Evolutionary conservation across 1,284 basidiomycete species (phyloP).

Genomic region (Rhodofomes roseus): DNA sequence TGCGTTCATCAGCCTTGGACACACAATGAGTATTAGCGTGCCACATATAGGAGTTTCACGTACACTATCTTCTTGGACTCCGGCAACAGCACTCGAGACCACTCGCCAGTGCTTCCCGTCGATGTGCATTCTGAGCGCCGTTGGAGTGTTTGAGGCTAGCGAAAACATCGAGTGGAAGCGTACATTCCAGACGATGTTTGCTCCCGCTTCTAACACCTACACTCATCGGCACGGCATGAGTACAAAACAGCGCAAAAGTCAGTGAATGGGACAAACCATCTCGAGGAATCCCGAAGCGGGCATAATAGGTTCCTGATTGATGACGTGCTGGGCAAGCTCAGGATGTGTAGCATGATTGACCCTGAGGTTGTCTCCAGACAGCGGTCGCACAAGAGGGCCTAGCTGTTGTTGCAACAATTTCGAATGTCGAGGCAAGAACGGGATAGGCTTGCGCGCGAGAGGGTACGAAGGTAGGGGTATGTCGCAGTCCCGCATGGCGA

Average conservation of each 20-base stretch:
- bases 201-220: slow-evolving; percentile 23
- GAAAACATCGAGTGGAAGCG: slow-evolving; percentile 21
- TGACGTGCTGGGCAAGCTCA: slow-evolving; percentile 34
- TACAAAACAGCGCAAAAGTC: no score
- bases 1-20: slow-evolving; percentile 8
- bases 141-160: no score
- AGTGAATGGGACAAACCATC: slow-evolving; percentile 28
- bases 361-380: neutral
- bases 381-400: neutral
- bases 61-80: neutral
- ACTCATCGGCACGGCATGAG: no score
- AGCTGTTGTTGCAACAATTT: neutral
- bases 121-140: no score
- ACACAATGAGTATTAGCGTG: neutral
- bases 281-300: slow-evolving; percentile 40
- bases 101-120: no score
- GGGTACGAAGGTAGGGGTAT: neutral
- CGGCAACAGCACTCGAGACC: neutral
- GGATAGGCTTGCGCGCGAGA: neutral
- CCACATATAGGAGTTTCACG: neutral
- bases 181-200: slow-evolving; percentile 20
- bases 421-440: neutral
- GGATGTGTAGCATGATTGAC: slow-evolving; percentile 27
- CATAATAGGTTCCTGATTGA: slow-evolving; percentile 37
- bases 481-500: neutral